phyloP scores from a whole-genome alignment of 2,329 filamentous ascomycete genomes.

The Leptodontidium sp. region DNA sequence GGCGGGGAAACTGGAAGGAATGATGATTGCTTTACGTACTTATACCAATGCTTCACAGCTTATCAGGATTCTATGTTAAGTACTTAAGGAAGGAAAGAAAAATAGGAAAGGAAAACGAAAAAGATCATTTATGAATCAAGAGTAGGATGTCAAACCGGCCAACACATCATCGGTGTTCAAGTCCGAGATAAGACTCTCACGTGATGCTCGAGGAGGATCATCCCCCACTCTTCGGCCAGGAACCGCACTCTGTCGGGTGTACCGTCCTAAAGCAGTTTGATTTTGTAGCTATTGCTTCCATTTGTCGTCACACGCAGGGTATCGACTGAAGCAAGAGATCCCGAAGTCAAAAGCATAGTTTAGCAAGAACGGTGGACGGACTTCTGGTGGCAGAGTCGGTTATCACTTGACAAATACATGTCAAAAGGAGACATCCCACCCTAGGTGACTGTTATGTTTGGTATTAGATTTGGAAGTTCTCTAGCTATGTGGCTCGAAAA shows the following conservation, averaged over 20 bases:
- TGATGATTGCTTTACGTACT: neutral
- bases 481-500: slow-evolving; percentile 32
- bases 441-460: neutral
- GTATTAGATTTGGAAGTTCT: neutral
- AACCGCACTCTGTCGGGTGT: slow-evolving; percentile 22
- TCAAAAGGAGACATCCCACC: neutral
- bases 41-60: neutral
- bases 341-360: neutral
- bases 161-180: slow-evolving; percentile 18
- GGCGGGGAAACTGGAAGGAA: slow-evolving; percentile 10
- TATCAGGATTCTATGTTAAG: neutral
- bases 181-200: slow-evolving; percentile 29
- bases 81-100: neutral
- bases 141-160: slow-evolving; percentile 18
- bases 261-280: slow-evolving; percentile 22
- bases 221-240: slow-evolving; percentile 30
- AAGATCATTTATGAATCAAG: slow-evolving; percentile 5
- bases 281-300: neutral
- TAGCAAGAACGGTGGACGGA: neutral
- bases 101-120: neutral
- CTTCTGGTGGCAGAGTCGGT: neutral
- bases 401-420: neutral
- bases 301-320: neutral
- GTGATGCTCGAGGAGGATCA: slow-evolving; percentile 7
- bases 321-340: slow-evolving; percentile 6